Evolutionary conservation across 2,329 filamentous ascomycete genomes (phyloP).

Genomic region (Lachnellula hyalina): DNA sequence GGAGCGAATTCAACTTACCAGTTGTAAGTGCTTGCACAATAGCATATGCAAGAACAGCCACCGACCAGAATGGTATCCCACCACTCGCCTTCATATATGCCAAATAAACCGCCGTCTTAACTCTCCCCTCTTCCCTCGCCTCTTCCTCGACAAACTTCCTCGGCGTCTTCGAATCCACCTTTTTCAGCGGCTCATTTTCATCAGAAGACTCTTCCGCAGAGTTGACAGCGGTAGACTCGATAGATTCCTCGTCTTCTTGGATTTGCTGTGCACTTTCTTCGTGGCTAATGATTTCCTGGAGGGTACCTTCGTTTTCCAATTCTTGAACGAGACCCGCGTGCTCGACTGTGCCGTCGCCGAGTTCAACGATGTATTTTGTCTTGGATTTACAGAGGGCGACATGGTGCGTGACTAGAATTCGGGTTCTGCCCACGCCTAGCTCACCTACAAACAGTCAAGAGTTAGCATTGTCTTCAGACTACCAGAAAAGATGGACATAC

Average conservation of each 20-base stretch:
- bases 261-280: conserved; percentile 44
- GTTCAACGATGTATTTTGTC: conserved; percentile 68
- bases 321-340: conserved; percentile 61
- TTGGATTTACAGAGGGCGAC: conserved; percentile 64
- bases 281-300: conserved; percentile 53
- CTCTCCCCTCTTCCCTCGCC: conserved; percentile 62
- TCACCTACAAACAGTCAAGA: conserved; percentile 37
- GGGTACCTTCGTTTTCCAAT: conserved; percentile 50
- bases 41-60: conserved; percentile 50
- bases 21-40: conserved; percentile 50
- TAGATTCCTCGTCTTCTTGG: conserved; percentile 45
- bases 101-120: conserved; percentile 62
- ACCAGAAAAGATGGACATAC: background rate
- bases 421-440: conserved; percentile 62
- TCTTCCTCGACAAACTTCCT: conserved; percentile 76
- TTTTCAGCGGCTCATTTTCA: conserved; percentile 40
- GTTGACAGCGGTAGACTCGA: conserved; percentile 48
- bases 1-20: conserved; percentile 33
- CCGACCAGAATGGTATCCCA: conserved; percentile 53
- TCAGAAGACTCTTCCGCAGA: conserved; percentile 46
- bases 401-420: conserved; percentile 78
- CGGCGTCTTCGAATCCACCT: conserved; percentile 46
- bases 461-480: background rate
- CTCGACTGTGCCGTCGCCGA: conserved; percentile 62
- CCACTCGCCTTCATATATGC: conserved; percentile 64